These are phyloP conservation scores for Eucalyptus pauciflora DNA, from an alignment of 345 rosid species.

Conservation along the genomic window DNA sequence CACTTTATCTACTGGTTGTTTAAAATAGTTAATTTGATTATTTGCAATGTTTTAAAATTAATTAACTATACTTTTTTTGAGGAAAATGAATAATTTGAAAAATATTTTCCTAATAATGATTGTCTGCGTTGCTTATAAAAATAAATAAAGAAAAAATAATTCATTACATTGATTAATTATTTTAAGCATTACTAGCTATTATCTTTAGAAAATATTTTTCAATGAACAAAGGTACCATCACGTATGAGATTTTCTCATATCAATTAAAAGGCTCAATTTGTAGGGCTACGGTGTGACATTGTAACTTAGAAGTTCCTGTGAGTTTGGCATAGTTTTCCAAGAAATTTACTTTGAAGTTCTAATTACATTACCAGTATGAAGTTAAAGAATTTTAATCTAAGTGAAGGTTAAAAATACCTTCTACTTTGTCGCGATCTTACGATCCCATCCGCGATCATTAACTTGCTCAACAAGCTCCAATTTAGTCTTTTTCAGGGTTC, in stretches of 20 bases:
- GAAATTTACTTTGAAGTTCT: not conserved
- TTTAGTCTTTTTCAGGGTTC: not conserved
- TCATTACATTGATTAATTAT: not conserved
- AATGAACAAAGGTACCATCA: accelerated
- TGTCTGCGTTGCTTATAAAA: accelerated
- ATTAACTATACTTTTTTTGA: not conserved
- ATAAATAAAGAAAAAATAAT: too few relatives aligned
- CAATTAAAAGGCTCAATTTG: not conserved
- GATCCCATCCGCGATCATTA: not conserved
- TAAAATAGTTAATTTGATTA: not conserved
- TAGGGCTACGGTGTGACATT: not conserved
- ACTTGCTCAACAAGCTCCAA: not conserved
- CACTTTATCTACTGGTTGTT: not conserved
- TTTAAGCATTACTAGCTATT: accelerated
- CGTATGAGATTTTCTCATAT: not conserved
- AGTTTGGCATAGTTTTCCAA: not conserved
- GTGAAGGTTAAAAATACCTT: not conserved
- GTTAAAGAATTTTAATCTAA: not conserved
- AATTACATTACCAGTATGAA: not conserved
- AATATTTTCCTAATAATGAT: not conserved
- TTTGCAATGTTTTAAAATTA: not conserved
- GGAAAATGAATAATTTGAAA: not conserved
- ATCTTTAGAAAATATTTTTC: not conserved
- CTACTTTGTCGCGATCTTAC: not conserved
- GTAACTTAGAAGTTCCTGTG: not conserved